Evolutionary conservation across 495 filamentous ascomycete species (phyloP).

Genomic region (Schizothecium vesticola): DNA sequence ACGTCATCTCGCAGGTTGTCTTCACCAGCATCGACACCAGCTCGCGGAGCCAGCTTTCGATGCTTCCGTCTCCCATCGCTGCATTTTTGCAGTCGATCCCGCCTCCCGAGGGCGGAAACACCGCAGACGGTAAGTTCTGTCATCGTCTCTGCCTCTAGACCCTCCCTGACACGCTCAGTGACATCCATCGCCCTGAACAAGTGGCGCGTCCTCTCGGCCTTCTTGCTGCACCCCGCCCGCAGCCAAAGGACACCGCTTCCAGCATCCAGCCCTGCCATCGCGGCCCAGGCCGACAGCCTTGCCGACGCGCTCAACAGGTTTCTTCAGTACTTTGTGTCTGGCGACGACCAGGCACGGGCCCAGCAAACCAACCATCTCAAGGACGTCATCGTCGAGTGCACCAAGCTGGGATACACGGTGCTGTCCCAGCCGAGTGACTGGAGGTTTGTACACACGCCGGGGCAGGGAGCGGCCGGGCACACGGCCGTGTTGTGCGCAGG

Average conservation of each 20-base stretch:
- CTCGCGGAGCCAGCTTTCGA: conserved; percentile 22
- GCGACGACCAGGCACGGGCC: conserved; percentile 21
- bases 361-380: conserved; percentile 33
- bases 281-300: conserved; percentile 25
- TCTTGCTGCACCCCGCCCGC: conserved; percentile 29
- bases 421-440: conserved; percentile 33
- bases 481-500: conserved; percentile 27
- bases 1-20: conserved; percentile 28
- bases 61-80: conserved; percentile 30
- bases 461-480: background rate
- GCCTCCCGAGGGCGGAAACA: conserved; percentile 12
- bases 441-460: conserved; percentile 20
- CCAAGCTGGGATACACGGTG: conserved; percentile 31
- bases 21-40: conserved; percentile 29
- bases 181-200: conserved; percentile 26
- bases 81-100: conserved; percentile 27
- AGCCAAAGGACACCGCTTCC: conserved; percentile 30
- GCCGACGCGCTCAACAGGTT: conserved; percentile 26
- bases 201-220: conserved; percentile 35
- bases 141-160: background rate
- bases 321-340: conserved; percentile 27
- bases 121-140: conserved; percentile 8
- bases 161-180: conserved; percentile 10
- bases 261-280: conserved; percentile 22
- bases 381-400: conserved; percentile 29